Conservation (phyloP, 768 basidiomycete species). For the Suillus decipiens region DNA sequence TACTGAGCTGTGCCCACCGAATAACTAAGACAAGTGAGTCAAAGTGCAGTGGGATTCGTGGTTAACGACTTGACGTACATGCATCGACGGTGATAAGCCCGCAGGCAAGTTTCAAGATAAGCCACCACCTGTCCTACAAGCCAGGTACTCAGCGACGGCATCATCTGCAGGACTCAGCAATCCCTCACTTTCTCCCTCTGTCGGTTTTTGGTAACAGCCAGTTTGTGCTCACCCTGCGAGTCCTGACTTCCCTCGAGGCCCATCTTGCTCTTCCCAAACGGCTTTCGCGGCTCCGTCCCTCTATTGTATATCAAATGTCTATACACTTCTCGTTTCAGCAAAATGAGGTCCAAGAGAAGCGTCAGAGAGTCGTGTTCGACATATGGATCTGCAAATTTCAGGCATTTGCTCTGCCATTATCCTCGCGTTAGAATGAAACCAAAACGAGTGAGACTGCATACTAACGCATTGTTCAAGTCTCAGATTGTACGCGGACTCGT, state of each 20-base stretch:
- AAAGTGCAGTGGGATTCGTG: slow-evolving; percentile 8
- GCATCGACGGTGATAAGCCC: slow-evolving; percentile 68
- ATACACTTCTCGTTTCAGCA: slow-evolving; percentile 81
- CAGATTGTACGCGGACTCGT: slow-evolving; percentile 75
- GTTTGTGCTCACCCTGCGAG: background rate
- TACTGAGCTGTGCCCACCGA: slow-evolving; percentile 74
- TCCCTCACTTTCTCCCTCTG: slow-evolving; percentile 30
- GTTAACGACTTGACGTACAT: slow-evolving; percentile 47
- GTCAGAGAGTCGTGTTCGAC: slow-evolving; percentile 81
- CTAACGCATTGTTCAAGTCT: slow-evolving; percentile 83
- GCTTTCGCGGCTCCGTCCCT: slow-evolving; percentile 61
- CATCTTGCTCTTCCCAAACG: slow-evolving; percentile 23
- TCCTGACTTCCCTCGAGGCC: background rate
- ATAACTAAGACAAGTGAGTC: slow-evolving; percentile 52
- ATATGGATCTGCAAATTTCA: slow-evolving; percentile 79
- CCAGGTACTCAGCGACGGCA: slow-evolving; percentile 5
- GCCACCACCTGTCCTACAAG: slow-evolving; percentile 56
- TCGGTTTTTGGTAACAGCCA: slow-evolving; percentile 1
- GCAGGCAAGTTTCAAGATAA: slow-evolving; percentile 59
- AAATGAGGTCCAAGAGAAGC: slow-evolving; percentile 75
- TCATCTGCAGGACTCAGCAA: background rate
- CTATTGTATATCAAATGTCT: slow-evolving; percentile 82
- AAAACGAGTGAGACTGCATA: slow-evolving; percentile 18
- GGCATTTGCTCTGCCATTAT: slow-evolving; percentile 52
- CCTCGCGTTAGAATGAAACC: slow-evolving; percentile 13